Percentiles rank a stretch among this genome's conserved stretches.
Evolutionary conservation across 768 basidiomycete genomes (phyloP).

Genomic region (Amanita polypyramis): DNA sequence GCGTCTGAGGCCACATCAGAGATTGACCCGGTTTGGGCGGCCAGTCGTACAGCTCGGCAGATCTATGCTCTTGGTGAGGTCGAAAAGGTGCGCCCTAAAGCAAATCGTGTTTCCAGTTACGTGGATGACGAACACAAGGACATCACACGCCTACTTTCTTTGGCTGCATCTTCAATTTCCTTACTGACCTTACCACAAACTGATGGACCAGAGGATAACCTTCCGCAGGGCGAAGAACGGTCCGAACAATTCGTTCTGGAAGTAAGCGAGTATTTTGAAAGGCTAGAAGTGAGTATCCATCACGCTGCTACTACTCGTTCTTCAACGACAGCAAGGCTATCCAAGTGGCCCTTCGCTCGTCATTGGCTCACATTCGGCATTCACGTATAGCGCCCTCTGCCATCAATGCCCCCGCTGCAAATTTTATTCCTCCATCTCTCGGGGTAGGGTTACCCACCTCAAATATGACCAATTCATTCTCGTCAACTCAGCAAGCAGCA

Average conservation of each 20-base stretch:
- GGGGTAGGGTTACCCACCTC: slow-evolving; percentile 58
- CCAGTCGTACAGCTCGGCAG: slow-evolving; percentile 71
- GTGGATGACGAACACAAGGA: slow-evolving; percentile 37
- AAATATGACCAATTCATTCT: background rate
- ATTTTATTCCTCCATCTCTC: slow-evolving; percentile 67
- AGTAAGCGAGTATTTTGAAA: slow-evolving; percentile 79
- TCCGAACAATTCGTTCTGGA: slow-evolving; percentile 81
- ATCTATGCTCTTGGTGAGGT: slow-evolving; percentile 74
- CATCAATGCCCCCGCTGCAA: slow-evolving; percentile 68
- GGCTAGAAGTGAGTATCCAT: slow-evolving; percentile 50
- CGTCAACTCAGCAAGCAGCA: background rate
- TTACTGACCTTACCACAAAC: slow-evolving; percentile 79
- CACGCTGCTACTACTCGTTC: background rate
- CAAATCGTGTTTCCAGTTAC: background rate
- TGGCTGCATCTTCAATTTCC: slow-evolving; percentile 72
- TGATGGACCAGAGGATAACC: slow-evolving; percentile 51
- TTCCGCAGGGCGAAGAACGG: slow-evolving; percentile 75
- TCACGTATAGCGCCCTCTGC: slow-evolving; percentile 81
- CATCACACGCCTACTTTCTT: slow-evolving; percentile 61
- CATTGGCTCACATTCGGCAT: slow-evolving; percentile 71
- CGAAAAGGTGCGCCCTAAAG: slow-evolving; percentile 47
- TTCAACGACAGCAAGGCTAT: slow-evolving; percentile 38
- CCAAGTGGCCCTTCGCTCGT: slow-evolving; percentile 66
- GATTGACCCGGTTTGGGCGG: slow-evolving; percentile 73
- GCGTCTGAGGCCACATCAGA: slow-evolving; percentile 24